These are phyloP conservation scores for Curvularia verruculosa DNA, from an alignment of 2,329 filamentous ascomycete species.

Conservation along the genomic window DNA sequence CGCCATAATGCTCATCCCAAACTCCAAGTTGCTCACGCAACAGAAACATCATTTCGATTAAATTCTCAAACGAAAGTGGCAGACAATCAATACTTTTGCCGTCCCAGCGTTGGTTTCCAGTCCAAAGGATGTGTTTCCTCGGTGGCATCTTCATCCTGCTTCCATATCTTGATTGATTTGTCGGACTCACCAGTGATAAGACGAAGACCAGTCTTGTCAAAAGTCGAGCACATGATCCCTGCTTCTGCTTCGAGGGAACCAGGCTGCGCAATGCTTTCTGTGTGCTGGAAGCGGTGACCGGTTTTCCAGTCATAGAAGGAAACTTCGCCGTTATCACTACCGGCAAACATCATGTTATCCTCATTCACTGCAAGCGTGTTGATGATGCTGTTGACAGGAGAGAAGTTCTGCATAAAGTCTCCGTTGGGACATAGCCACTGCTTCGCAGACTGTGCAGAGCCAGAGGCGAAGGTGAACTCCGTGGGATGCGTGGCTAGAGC, in stretches of 20 bases:
- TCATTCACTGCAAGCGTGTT: slow-evolving; percentile 93
- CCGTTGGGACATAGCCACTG: slow-evolving; percentile 99
- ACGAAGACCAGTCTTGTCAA: slow-evolving; percentile 85
- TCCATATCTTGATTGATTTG: slow-evolving; percentile 95
- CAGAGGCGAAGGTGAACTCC: slow-evolving; percentile 95
- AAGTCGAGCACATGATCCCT: slow-evolving; percentile 92
- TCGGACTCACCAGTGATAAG: slow-evolving; percentile 95
- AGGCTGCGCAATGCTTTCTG: slow-evolving; percentile 91
- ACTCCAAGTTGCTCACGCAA: slow-evolving; percentile 8
- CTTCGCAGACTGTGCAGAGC: slow-evolving; percentile 92
- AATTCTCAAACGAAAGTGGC: not conserved
- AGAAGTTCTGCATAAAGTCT: slow-evolving; percentile 98
- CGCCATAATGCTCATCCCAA: slow-evolving; percentile 7
- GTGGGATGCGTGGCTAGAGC: slow-evolving; percentile 82
- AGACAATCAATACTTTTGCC: slow-evolving; percentile 66
- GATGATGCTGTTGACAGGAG: slow-evolving; percentile 94
- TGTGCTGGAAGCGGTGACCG: slow-evolving; percentile 85
- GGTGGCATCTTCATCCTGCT: slow-evolving; percentile 87
- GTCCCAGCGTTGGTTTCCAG: slow-evolving; percentile 83
- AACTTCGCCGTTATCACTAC: slow-evolving; percentile 94
- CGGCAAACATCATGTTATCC: slow-evolving; percentile 93
- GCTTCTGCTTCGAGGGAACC: slow-evolving; percentile 93
- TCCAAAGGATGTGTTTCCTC: slow-evolving; percentile 89
- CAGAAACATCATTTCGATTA: not conserved
- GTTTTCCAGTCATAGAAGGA: slow-evolving; percentile 99